Percentiles rank a stretch among this genome's conserved stretches.
Evolutionary conservation across 345 rosid genomes (phyloP).

Genomic region (Camelina neglecta): DNA sequence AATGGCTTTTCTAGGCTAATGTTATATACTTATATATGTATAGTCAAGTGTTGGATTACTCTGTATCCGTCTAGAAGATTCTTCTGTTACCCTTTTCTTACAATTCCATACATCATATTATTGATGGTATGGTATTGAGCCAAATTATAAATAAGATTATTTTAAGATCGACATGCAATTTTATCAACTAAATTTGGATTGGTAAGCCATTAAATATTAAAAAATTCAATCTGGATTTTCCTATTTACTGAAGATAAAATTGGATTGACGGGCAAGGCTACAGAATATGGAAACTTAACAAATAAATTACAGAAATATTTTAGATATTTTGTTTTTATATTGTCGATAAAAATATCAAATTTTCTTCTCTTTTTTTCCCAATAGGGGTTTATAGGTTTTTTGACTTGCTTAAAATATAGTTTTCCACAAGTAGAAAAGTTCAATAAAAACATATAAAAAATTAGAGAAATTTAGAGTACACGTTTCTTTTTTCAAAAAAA

Average conservation of each 20-base stretch:
- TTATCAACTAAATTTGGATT: constrained; percentile 11
- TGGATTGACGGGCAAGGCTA: constrained; percentile 33
- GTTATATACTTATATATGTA: no score
- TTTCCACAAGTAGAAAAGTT: constrained; percentile 14
- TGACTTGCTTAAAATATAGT: constrained; percentile 23
- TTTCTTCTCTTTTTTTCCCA: not conserved
- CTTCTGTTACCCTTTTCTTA: not conserved
- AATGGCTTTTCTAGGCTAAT: not conserved
- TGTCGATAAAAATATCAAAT: not conserved
- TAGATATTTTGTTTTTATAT: not conserved
- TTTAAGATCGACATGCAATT: not conserved
- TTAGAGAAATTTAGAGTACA: not conserved
- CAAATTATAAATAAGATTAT: not conserved
- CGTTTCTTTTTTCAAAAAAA: not conserved
- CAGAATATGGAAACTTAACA: constrained; percentile 25
- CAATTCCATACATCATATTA: not conserved
- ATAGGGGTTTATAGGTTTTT: not conserved
- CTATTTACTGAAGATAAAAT: not conserved
- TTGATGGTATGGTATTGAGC: not conserved
- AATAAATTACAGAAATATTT: not conserved
- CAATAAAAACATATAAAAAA: not conserved
- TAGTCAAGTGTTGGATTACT: not conserved
- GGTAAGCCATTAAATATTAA: not conserved
- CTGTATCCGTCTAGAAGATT: constrained; percentile 11
- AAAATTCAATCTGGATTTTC: not conserved